phyloP scores from a whole-genome alignment of 148 eudicot species.

The Rhododendron ovatum region DNA sequence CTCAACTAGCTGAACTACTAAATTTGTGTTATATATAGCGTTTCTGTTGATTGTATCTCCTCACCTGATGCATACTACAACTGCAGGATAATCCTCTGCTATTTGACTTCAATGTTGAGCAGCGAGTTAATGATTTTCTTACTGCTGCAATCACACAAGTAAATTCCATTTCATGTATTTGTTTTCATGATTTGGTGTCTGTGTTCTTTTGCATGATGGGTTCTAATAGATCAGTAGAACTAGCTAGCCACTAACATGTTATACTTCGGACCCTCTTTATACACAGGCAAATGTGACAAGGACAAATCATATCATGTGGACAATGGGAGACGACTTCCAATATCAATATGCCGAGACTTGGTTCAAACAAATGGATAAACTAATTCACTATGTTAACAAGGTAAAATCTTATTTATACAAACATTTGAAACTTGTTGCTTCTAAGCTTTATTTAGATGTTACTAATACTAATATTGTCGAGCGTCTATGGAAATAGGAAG shows the following conservation, averaged over 20 bases:
- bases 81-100: slow-evolving; percentile 68
- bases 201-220: background rate
- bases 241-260: background rate
- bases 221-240: background rate
- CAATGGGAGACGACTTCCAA: slow-evolving; percentile 91
- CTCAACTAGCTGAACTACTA: background rate
- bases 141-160: slow-evolving; percentile 65
- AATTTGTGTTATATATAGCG: background rate
- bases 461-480: background rate
- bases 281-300: slow-evolving; percentile 69
- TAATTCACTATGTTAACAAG: slow-evolving; percentile 82
- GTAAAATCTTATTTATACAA: slow-evolving; percentile 21
- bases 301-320: slow-evolving; percentile 94
- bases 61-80: slow-evolving; percentile 6
- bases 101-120: slow-evolving; percentile 59
- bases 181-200: background rate
- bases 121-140: slow-evolving; percentile 68
- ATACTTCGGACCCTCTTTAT: background rate
- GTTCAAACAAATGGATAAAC: slow-evolving; percentile 94
- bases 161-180: background rate
- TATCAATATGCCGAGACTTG: slow-evolving; percentile 92
- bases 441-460: background rate
- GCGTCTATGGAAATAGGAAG: background rate
- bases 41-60: background rate
- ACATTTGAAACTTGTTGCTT: background rate